Percentiles rank a stretch among this genome's conserved stretches.
These are phyloP conservation scores for Lactifluus pinguis DNA, from an alignment of 768 basidiomycete species.

Conservation along the genomic window DNA sequence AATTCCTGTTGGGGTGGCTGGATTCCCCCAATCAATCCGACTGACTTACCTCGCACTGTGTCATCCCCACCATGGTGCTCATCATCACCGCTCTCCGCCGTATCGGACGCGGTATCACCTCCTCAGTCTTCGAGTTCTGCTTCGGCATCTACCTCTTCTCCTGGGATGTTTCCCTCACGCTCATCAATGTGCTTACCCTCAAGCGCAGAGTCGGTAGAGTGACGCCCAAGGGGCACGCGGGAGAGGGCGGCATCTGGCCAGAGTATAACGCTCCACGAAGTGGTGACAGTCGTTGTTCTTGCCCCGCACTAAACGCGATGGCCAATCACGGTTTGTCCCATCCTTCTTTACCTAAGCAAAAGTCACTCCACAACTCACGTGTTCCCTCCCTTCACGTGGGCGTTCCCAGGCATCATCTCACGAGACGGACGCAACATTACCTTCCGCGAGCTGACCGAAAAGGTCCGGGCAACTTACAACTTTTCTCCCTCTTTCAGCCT, in stretches of 20 bases:
- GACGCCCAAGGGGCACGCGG: constrained; percentile 45
- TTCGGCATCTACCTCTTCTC: constrained; percentile 26
- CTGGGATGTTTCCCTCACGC: constrained; percentile 45
- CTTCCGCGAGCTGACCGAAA: constrained; percentile 39
- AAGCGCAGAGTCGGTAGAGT: constrained; percentile 45
- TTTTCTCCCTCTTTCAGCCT: constrained; percentile 58
- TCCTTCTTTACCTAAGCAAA: background rate
- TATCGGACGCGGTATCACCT: constrained; percentile 4
- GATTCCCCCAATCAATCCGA: background rate
- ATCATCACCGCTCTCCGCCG: constrained; percentile 15
- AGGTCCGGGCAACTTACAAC: constrained; percentile 54
- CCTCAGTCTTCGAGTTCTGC: background rate
- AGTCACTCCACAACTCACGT: background rate
- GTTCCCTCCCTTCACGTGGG: background rate
- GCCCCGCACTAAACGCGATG: constrained; percentile 72
- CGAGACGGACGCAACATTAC: constrained; percentile 63
- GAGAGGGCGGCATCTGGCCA: constrained; percentile 58
- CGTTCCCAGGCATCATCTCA: constrained; percentile 34
- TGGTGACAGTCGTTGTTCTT: constrained; percentile 62
- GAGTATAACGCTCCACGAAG: constrained; percentile 48
- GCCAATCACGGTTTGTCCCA: constrained; percentile 62
- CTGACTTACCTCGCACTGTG: no score
- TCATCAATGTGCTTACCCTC: constrained; percentile 44
- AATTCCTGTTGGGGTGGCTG: background rate
- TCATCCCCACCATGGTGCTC: background rate